phyloP scores from a whole-genome alignment of 768 basidiomycete species.

The Amanita inopinata region DNA sequence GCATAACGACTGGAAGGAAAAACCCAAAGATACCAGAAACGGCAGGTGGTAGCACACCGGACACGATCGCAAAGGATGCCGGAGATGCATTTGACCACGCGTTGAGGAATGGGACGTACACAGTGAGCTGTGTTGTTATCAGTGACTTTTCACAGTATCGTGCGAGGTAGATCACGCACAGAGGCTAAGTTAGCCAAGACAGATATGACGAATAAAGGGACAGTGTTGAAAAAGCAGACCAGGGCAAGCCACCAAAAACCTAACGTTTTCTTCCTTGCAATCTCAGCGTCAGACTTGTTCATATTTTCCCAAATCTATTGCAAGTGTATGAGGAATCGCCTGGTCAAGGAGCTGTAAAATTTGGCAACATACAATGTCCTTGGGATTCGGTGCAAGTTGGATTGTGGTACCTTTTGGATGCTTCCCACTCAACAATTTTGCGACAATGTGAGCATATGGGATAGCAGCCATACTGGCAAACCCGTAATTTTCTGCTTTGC shows the following conservation, averaged over 20 bases:
- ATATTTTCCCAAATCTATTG: constrained; percentile 85
- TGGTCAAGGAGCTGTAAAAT: constrained; percentile 3
- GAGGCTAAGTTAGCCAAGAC: constrained; percentile 84
- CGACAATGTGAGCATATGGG: constrained; percentile 82
- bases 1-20: constrained; percentile 87
- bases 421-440: constrained; percentile 57
- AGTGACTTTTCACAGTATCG: constrained; percentile 3
- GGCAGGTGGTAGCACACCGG: constrained; percentile 88
- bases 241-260: constrained; percentile 73
- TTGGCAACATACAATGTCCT: constrained; percentile 69
- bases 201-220: constrained; percentile 86
- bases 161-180: constrained; percentile 29
- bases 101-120: constrained; percentile 68
- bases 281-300: constrained; percentile 56
- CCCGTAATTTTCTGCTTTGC: constrained; percentile 82
- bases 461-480: constrained; percentile 88
- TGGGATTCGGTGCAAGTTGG: constrained; percentile 76
- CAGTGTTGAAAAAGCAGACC: constrained; percentile 91
- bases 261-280: constrained; percentile 54
- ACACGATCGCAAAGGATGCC: constrained; percentile 69
- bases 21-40: constrained; percentile 85
- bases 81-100: constrained; percentile 57
- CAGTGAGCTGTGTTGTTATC: constrained; percentile 37
- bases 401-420: constrained; percentile 66
- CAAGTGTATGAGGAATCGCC: constrained; percentile 4